Conservation (phyloP, 2,329 filamentous ascomycete species). For the Coleophoma crateriformis region DNA sequence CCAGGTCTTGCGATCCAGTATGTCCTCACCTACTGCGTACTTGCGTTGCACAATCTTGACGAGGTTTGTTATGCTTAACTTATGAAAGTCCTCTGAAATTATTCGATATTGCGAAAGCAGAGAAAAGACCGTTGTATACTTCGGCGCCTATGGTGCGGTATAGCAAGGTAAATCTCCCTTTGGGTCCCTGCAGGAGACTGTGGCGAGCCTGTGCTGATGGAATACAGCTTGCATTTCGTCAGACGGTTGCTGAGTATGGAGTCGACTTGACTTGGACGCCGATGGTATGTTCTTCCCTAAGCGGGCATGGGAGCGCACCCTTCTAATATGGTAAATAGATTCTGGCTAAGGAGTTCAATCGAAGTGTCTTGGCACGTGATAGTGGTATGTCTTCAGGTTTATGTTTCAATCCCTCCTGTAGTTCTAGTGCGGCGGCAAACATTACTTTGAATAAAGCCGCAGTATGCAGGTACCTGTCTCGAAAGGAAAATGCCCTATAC, state of each 20-base stretch:
- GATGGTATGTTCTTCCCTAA: conserved; percentile 41
- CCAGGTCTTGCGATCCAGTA: no score
- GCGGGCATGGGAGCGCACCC: no score
- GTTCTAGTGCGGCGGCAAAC: no score
- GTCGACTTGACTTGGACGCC: conserved; percentile 66
- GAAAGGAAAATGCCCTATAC: no score
- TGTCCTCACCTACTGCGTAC: no score
- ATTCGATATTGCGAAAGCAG: conserved; percentile 47
- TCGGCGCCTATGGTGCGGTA: conserved; percentile 66
- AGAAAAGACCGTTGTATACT: conserved; percentile 49
- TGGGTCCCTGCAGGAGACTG: no score
- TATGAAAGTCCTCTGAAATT: conserved; percentile 48
- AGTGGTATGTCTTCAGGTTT: conserved; percentile 37
- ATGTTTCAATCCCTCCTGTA: conserved; percentile 1
- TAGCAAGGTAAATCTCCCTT: conserved; percentile 36
- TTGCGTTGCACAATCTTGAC: no score
- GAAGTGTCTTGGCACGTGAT: conserved; percentile 52
- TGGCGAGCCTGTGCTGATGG: background rate
- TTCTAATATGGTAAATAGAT: conserved; percentile 30
- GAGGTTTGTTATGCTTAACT: no score
- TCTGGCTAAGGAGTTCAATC: conserved; percentile 63
- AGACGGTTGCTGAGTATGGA: conserved; percentile 59
- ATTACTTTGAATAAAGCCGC: no score
- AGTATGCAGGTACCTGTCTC: no score
- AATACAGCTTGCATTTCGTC: conserved; percentile 59